Base-by-base conservation (phyloP, 2,329 filamentous ascomycete genomes). In the Colletotrichum filicis region DNA sequence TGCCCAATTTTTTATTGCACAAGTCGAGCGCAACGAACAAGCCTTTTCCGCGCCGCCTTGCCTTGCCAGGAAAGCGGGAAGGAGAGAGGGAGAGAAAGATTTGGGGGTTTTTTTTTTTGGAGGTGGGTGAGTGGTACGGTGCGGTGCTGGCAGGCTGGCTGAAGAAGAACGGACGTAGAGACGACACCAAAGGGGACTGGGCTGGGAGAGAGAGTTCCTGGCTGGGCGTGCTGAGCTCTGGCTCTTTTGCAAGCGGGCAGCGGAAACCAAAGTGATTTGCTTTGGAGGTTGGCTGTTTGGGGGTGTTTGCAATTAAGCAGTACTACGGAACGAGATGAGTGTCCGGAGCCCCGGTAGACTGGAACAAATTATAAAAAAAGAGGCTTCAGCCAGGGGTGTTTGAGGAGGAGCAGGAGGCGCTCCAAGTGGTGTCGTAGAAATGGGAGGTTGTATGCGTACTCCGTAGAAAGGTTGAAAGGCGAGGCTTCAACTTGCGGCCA, bases 41-140 rank as follows among this genome's bases (percentile, higher is more conserved):
- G 66, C 71, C 66, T 73, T 73, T 70, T 73, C 61, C 56, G 66
- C 71, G 66, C 57, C 66, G 71, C 67, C 60, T 73, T 62, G 67
- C 55, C 59, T 63, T 49, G 30, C 19, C 42, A 37, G 65, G 56
- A 60, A 53, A 53, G 37, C 19, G 26, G 60, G n/a, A 63, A 58
- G 24, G 56, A 49, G 63, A 63, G 59, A 53, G 59, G 59, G 60
- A 70, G 66, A 70, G 70, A 63, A 57, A 60, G 63, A 28, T 37
- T 61, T 60, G 28, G 56, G 62, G 62, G 62, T n/a, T n/a, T n/a
- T n/a, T 22, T n/a, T 28, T 49, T 32, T 42, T 46, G 11, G 46
- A 32, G 7, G 24, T 66, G 63, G 52, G 58, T 57, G 32, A 58
- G 58, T 35, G 46, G 56, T 63, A 53, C 49, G 65, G 70, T 42